Base-by-base conservation (phyloP, 257 asterid species). In the Nicotiana tomentosiformis region DNA sequence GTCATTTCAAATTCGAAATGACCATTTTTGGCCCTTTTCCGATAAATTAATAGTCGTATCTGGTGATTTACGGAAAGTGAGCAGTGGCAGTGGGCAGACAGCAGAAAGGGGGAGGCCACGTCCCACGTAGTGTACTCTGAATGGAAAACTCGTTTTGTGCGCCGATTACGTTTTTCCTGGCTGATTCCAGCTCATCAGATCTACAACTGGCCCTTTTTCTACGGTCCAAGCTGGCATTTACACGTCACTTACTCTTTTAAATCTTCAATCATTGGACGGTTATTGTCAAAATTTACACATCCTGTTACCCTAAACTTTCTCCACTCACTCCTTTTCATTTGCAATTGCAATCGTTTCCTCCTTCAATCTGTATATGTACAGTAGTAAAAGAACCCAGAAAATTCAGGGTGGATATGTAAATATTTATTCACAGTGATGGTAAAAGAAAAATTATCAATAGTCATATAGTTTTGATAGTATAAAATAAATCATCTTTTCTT, bases 101-200 rank as follows among this genome's bases (percentile, higher is more conserved):
- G 15, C 26, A 49, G 4, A 74, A 74, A 74, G 5, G 9, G 51
- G 11, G 0, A 43, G 51, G 51, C 51, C 51, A 43, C 51, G 51
- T 43, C 51, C 80, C 80, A 74, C 43, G 80, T 15, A 49, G 11
- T 74, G 43, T 74, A 26, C 39, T 23, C 26, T 49, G 62, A 49
- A 49, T 49, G 64, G 43, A 49, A 74, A 74, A 58, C 46, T 74
- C 8, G 64, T 0, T 51, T 49, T 74, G 23, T 74, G 26, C 37
- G 43, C 43, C 64, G 4, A 74, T 51, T 74, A 74, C 80, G 43
- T 8, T 49, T 49, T 49, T 74, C 61, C 64, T 51, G 23, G 62
- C 43, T 4, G 10, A 74, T 49, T 74, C 62, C 80, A 74, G 80
- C 80, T 74, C 64, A 74, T 49, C 62, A 18, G 43, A 74, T 74